These are phyloP conservation scores for Apodospora peruviana DNA, from an alignment of 495 filamentous ascomycete genomes.

Conservation along the genomic window DNA sequence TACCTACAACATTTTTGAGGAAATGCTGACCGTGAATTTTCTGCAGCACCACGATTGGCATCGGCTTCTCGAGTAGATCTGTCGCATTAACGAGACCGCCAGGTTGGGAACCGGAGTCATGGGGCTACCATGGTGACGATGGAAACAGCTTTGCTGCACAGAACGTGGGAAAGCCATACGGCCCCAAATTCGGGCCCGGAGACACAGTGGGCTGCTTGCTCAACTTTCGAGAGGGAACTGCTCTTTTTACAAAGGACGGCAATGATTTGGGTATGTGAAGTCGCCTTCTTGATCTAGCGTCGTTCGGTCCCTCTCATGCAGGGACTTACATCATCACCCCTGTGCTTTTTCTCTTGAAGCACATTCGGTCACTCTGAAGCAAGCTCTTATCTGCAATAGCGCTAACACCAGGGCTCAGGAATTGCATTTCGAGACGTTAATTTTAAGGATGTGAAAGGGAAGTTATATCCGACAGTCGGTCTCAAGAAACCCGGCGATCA, in stretches of 20 bases:
- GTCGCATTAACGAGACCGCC: slow-evolving; percentile 77
- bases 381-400: neutral
- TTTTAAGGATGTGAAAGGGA: slow-evolving; percentile 53
- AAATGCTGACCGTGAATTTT: slow-evolving; percentile 15
- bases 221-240: slow-evolving; percentile 81
- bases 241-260: slow-evolving; percentile 96
- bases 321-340: neutral
- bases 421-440: slow-evolving; percentile 78
- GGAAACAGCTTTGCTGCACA: slow-evolving; percentile 77
- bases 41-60: slow-evolving; percentile 65
- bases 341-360: neutral
- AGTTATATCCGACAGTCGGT: slow-evolving; percentile 82
- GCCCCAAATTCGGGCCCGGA: slow-evolving; percentile 58
- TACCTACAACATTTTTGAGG: neutral
- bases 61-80: slow-evolving; percentile 76
- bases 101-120: slow-evolving; percentile 94
- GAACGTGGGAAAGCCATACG: slow-evolving; percentile 70
- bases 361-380: neutral
- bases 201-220: slow-evolving; percentile 91
- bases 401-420: slow-evolving; percentile 42
- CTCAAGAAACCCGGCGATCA: slow-evolving; percentile 86
- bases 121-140: slow-evolving; percentile 97
- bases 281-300: slow-evolving; percentile 1
- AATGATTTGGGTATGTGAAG: slow-evolving; percentile 58
- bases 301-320: slow-evolving; percentile 1